These are phyloP conservation scores for Neurospora hispaniola DNA, from an alignment of 495 filamentous ascomycete species.

Conservation along the genomic window DNA sequence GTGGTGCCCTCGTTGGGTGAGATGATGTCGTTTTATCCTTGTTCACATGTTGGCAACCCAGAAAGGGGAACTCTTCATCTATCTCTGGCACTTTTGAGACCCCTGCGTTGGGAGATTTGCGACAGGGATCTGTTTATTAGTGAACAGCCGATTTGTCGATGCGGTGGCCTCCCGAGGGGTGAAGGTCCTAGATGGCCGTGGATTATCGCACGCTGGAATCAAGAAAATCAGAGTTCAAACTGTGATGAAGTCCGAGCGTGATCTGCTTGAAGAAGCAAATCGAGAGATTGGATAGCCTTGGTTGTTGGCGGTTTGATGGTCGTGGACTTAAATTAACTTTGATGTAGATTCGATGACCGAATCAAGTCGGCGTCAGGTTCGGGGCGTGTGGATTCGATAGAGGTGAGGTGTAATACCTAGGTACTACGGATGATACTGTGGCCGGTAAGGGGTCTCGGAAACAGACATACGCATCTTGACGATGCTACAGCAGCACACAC, in stretches of 20 bases:
- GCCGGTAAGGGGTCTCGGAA: background rate
- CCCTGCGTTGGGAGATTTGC: constrained; percentile 6
- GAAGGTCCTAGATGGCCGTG: background rate
- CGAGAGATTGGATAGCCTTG: background rate
- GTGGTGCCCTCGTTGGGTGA: background rate
- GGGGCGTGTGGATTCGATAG: background rate
- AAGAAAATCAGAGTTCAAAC: background rate
- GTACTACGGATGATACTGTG: background rate
- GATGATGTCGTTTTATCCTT: background rate
- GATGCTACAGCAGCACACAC: background rate
- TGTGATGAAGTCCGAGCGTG: background rate
- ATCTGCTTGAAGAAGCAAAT: background rate
- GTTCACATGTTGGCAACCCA: background rate
- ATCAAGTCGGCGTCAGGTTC: background rate
- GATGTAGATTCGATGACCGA: background rate
- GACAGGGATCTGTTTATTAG: constrained; percentile 4
- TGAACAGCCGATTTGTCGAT: background rate
- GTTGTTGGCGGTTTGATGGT: background rate
- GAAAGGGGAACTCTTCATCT: background rate
- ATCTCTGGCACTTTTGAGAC: background rate
- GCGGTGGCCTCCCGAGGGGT: constrained; percentile 5
- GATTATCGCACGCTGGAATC: background rate
- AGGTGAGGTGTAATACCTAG: background rate
- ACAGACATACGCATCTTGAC: background rate
- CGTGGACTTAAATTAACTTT: background rate